These are phyloP conservation scores for Polytolypa hystricis DNA, from an alignment of 2,329 filamentous ascomycete species.

Conservation along the genomic window DNA sequence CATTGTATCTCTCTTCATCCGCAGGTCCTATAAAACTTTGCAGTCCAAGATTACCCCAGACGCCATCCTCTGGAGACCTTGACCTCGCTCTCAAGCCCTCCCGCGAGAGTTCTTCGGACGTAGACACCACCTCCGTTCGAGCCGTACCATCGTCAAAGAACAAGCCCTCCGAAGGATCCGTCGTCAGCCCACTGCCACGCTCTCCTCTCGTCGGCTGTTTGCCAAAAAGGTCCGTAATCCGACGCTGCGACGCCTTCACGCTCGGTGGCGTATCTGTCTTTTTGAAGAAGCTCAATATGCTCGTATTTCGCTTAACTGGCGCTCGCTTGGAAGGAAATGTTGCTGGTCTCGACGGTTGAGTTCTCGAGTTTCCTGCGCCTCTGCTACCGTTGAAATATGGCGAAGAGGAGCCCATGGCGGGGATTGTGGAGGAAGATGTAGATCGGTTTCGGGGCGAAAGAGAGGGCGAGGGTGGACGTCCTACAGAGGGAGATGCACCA, in stretches of 20 bases:
- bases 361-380: background rate
- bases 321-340: background rate
- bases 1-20: conserved; percentile 21
- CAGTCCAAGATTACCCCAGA: conserved; percentile 18
- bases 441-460: background rate
- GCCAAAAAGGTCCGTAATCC: conserved; percentile 41
- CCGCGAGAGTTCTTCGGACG: background rate
- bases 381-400: conserved; percentile 1
- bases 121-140: background rate
- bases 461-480: no score
- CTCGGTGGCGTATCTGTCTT: conserved; percentile 47
- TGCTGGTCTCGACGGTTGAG: background rate
- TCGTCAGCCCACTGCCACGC: background rate
- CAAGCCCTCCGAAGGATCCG: conserved; percentile 16
- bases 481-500: no score
- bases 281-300: conserved; percentile 65
- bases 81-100: conserved; percentile 13
- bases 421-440: background rate
- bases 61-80: conserved; percentile 24
- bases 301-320: conserved; percentile 39
- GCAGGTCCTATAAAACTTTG: conserved; percentile 11
- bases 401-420: background rate
- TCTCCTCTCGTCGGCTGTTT: conserved; percentile 23
- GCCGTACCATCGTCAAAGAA: conserved; percentile 27
- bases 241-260: conserved; percentile 39